Evolutionary conservation across 768 basidiomycete genomes (phyloP), one percentile per base, ranked within the genome.

Genomic region (Amanita phalloides): DNA sequence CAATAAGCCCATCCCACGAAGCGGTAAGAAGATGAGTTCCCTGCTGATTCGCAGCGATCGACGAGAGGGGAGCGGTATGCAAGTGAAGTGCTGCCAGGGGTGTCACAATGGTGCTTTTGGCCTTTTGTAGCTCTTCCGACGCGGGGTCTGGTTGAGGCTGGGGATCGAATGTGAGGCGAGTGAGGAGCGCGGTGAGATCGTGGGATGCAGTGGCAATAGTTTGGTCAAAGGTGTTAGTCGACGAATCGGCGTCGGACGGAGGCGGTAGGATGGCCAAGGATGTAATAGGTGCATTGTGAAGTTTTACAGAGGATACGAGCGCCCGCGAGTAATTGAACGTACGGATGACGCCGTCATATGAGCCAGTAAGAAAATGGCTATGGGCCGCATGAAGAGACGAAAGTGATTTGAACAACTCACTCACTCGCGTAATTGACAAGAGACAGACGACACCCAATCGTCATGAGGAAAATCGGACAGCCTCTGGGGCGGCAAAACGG

Each of bases 361-460:
- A 88, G 0, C 81, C 80, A 0, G 89, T 86, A 3, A 91, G 56
- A 61, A 92, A 81, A 54, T 79, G 71, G 36, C 88, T 90, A 44
- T 55, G 10, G 28, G 36, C 43, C 36, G 20, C 30, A 3, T 42
- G 35, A 38, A 28, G 51, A 43, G 39, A 33, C 45, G 17, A 42
- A 20, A 21, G 38, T 41, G 14, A 20, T 28, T 38, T 44, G 42
- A 11, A 30, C 2, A 37, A 25, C 30, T 30, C 9, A 35, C 38
- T 39, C 38, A 86, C 84, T 77, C 77, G 54, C 71, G 68, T 45
- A 78, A 61, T 55, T 73, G 65, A 61, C 80, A 84, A 4, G 80
- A 82, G 17, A 90, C 76, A 13, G 83, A 82, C 1, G 90, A 92
- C 0, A 96, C 87, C 95, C 95, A 98, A 56, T 97, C 93, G 49